phyloP scores from a whole-genome alignment of 306 rosid genomes.

The Quercus berberidifolia region DNA sequence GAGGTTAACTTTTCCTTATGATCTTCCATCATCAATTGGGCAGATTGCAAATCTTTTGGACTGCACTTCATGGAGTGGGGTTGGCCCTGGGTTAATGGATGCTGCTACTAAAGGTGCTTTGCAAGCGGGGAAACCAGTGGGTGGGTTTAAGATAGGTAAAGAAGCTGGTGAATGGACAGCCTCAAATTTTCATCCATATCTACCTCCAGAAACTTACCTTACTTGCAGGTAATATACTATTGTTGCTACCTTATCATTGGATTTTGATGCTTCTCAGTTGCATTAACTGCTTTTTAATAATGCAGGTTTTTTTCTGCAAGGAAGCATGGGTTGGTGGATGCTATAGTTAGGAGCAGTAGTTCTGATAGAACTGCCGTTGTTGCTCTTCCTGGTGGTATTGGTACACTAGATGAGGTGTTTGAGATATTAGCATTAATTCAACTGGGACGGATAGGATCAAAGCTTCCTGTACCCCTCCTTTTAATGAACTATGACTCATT shows the following conservation, averaged over 20 bases:
- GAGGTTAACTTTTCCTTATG: background rate
- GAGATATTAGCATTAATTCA: constrained; percentile 79
- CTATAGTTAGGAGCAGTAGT: constrained; percentile 58
- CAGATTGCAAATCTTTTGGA: constrained; percentile 82
- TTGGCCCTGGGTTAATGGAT: constrained; percentile 94
- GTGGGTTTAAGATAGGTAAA: constrained; percentile 83
- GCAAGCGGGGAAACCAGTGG: constrained; percentile 70
- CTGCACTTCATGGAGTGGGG: constrained; percentile 92
- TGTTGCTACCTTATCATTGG: constrained; percentile 6
- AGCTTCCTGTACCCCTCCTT: constrained; percentile 68
- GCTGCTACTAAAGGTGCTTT: constrained; percentile 87
- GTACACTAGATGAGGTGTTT: constrained; percentile 86
- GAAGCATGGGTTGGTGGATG: constrained; percentile 95
- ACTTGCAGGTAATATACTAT: constrained; percentile 66
- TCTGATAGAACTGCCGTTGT: constrained; percentile 71
- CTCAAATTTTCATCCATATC: constrained; percentile 70
- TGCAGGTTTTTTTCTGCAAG: constrained; percentile 95
- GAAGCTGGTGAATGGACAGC: constrained; percentile 87
- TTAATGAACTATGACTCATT: constrained; percentile 86
- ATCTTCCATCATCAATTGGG: background rate
- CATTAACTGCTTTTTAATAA: constrained; percentile 14
- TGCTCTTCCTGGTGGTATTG: constrained; percentile 90
- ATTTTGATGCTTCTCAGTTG: background rate
- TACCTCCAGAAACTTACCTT: constrained; percentile 69
- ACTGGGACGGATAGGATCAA: constrained; percentile 77